Conservation (phyloP, 305 asterid species). For the Rubia peregrina region DNA sequence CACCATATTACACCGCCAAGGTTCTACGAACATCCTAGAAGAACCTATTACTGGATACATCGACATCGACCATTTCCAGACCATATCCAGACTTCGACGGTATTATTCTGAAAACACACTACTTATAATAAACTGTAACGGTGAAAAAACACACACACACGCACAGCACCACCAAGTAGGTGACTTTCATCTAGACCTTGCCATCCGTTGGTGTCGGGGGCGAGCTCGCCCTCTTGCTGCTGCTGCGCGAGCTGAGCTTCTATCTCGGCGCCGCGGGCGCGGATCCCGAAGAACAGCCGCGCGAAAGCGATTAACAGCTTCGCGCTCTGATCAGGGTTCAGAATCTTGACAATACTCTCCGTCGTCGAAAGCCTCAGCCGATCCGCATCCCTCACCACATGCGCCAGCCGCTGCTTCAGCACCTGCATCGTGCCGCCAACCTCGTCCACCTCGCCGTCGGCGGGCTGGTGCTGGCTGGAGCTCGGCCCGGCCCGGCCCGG, state of each 20-base stretch:
- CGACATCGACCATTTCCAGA: too few relatives aligned
- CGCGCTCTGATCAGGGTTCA: constrained; percentile 22
- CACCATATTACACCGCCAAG: too few relatives aligned
- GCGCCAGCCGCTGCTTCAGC: constrained; percentile 14
- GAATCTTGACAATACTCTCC: constrained; percentile 17
- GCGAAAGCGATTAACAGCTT: constrained; percentile 24
- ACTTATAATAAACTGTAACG: background rate
- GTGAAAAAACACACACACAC: background rate
- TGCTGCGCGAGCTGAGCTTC: constrained; percentile 17
- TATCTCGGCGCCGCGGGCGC: constrained; percentile 25
- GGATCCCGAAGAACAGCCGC: constrained; percentile 21
- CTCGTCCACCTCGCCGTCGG: background rate
- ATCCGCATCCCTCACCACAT: constrained; percentile 25
- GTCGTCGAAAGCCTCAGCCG: constrained; percentile 24
- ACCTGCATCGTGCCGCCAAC: constrained; percentile 4
- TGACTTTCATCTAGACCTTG: background rate
- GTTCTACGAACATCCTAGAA: too few relatives aligned
- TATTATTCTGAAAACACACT: background rate
- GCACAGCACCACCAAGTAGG: background rate
- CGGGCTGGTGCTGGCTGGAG: background rate
- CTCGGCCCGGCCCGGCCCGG: background rate
- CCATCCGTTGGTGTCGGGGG: background rate
- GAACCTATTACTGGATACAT: too few relatives aligned
- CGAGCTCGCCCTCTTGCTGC: background rate
- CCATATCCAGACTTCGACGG: background rate